Evolutionary conservation across 495 filamentous ascomycete species (phyloP).

Genomic region (Podospora conica): DNA sequence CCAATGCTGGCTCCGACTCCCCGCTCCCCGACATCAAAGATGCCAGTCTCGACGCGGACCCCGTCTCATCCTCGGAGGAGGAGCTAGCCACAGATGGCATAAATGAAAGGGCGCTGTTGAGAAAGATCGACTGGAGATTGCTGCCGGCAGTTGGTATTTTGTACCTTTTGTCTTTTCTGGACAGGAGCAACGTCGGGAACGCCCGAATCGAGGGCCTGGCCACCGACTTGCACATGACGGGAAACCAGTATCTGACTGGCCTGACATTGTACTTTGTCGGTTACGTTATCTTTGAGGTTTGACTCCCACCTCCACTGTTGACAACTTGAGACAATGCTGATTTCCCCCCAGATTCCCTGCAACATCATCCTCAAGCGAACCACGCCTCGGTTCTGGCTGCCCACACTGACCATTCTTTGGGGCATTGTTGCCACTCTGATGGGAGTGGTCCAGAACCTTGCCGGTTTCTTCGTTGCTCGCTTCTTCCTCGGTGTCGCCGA

Average conservation of each 20-base stretch:
- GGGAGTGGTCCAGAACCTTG: constrained; percentile 59
- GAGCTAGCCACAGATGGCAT: constrained; percentile 26
- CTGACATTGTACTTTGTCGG: constrained; percentile 71
- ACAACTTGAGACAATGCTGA: neutral
- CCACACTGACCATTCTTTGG: constrained; percentile 37
- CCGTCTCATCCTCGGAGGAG: constrained; percentile 19
- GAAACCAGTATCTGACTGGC: constrained; percentile 65
- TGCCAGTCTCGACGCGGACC: constrained; percentile 6
- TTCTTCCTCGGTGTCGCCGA: constrained; percentile 54
- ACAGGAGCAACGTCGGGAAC: constrained; percentile 63
- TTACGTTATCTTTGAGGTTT: constrained; percentile 53
- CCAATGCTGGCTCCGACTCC: neutral
- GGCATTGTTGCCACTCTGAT: constrained; percentile 66
- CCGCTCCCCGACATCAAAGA: neutral
- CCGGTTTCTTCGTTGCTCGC: constrained; percentile 57
- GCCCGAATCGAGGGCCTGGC: constrained; percentile 57
- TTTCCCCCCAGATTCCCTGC: constrained; percentile 50
- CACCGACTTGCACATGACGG: constrained; percentile 58
- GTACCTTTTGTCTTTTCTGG: constrained; percentile 68
- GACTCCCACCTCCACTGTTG: neutral
- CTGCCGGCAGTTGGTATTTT: constrained; percentile 62
- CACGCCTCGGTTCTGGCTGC: constrained; percentile 55
- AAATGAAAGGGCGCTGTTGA: constrained; percentile 56
- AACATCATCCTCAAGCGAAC: constrained; percentile 70
- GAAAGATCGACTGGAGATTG: constrained; percentile 59